Evolutionary conservation across 1,284 basidiomycete genomes (phyloP).

Genomic region (Singerocomus inundabilis): DNA sequence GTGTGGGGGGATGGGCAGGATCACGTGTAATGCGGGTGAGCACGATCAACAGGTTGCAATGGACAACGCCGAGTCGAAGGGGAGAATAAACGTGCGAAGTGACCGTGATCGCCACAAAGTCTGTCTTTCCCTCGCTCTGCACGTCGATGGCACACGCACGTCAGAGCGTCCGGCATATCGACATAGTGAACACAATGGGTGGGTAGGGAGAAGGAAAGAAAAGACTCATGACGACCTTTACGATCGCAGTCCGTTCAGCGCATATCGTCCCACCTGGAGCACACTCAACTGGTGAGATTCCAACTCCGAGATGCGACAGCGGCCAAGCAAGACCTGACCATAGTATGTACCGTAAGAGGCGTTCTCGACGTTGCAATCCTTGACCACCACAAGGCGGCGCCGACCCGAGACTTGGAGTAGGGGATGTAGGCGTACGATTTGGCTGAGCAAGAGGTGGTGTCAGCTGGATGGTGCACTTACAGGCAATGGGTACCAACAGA

Average conservation of each 20-base stretch:
- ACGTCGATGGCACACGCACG: no score
- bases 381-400: constrained; percentile 79
- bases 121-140: constrained; percentile 77
- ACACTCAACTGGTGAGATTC: no score
- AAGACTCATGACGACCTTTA: constrained; percentile 76
- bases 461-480: no score
- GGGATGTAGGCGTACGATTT: constrained; percentile 62
- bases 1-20: no score
- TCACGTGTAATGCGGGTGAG: no score
- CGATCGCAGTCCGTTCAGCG: constrained; percentile 85
- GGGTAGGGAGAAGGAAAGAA: neutral
- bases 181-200: no score
- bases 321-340: neutral
- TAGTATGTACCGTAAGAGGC: constrained; percentile 72
- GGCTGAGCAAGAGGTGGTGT: constrained; percentile 35
- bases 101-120: constrained; percentile 50
- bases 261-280: constrained; percentile 72
- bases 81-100: no score
- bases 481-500: constrained; percentile 1
- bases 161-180: no score
- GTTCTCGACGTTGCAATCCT: constrained; percentile 90
- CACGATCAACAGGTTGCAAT: no score
- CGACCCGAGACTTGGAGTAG: constrained; percentile 89
- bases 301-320: no score
- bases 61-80: no score